A percentile compares a stretch with the other conserved stretches of the same genome.
These are phyloP conservation scores for Cladosporium colombiae DNA, from an alignment of 2,329 filamentous ascomycete species.

Conservation along the genomic window DNA sequence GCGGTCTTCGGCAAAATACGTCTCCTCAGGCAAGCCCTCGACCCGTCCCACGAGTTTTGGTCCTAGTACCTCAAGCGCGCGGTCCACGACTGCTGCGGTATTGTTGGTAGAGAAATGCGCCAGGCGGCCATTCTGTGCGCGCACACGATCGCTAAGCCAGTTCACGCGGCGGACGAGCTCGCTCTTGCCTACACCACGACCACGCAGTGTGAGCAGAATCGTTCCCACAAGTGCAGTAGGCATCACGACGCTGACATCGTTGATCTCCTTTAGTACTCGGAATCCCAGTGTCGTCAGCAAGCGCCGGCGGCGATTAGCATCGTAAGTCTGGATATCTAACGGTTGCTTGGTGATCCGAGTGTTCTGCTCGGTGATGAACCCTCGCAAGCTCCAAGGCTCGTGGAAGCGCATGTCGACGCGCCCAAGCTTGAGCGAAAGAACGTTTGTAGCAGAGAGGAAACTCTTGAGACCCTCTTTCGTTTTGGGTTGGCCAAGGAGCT, in stretches of 20 bases:
- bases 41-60: constrained; percentile 82
- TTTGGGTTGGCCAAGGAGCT: constrained; percentile 90
- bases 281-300: constrained; percentile 86
- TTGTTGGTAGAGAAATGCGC: constrained; percentile 86
- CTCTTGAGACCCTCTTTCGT: constrained; percentile 90
- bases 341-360: constrained; percentile 43
- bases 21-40: constrained; percentile 80
- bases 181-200: constrained; percentile 83
- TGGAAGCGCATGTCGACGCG: constrained; percentile 95
- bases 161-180: constrained; percentile 85
- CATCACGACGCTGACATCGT: constrained; percentile 95
- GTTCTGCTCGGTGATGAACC: constrained; percentile 78
- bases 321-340: constrained; percentile 24
- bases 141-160: constrained; percentile 82
- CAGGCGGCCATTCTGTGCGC: constrained; percentile 84
- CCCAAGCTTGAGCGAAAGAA: constrained; percentile 84
- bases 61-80: constrained; percentile 87
- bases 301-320: constrained; percentile 59
- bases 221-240: constrained; percentile 95
- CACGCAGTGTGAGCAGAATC: constrained; percentile 84
- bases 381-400: constrained; percentile 86
- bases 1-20: constrained; percentile 87
- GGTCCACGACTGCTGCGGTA: constrained; percentile 79
- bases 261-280: constrained; percentile 90
- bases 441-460: constrained; percentile 84